Percentiles rank a stretch among this genome's conserved stretches.
Conservation (phyloP, 164 flowering plant species). For the Vitis rotundifolia region DNA sequence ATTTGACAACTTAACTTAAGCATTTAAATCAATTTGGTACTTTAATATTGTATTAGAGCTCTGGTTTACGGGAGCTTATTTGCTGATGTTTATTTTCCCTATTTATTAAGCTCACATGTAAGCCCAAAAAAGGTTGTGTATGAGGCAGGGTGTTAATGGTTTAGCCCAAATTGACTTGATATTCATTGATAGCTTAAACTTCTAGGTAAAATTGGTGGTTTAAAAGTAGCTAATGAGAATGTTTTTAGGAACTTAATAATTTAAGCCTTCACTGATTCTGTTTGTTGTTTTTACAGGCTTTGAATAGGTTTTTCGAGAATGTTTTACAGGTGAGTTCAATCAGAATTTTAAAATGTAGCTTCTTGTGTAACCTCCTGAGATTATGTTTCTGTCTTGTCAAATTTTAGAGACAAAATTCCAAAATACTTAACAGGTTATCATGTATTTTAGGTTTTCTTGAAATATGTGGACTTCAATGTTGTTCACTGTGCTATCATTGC, state of each 20-base stretch:
- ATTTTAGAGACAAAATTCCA: no score
- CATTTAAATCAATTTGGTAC: no score
- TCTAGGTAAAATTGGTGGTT: no score
- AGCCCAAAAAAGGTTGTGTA: no score
- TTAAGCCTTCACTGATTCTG: not conserved
- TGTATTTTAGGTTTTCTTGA: constrained; percentile 67
- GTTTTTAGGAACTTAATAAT: not conserved
- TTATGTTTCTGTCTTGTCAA: constrained; percentile 3
- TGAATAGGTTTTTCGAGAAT: constrained; percentile 87
- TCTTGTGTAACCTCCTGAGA: not conserved
- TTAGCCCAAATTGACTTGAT: no score
- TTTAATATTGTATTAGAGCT: no score
- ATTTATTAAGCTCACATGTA: no score
- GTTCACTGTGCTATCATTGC: constrained; percentile 97
- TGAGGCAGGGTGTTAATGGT: no score
- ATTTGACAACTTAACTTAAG: no score
- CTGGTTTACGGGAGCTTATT: no score
- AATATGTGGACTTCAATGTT: constrained; percentile 82
- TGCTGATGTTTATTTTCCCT: no score
- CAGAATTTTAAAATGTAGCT: not conserved
- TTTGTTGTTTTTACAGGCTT: constrained; percentile 51
- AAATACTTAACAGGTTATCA: not conserved
- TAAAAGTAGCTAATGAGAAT: not conserved
- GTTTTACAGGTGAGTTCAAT: constrained; percentile 64
- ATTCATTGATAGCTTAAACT: no score